Evolutionary conservation across 768 basidiomycete species (phyloP).

Genomic region (Psilocybe cubensis): DNA sequence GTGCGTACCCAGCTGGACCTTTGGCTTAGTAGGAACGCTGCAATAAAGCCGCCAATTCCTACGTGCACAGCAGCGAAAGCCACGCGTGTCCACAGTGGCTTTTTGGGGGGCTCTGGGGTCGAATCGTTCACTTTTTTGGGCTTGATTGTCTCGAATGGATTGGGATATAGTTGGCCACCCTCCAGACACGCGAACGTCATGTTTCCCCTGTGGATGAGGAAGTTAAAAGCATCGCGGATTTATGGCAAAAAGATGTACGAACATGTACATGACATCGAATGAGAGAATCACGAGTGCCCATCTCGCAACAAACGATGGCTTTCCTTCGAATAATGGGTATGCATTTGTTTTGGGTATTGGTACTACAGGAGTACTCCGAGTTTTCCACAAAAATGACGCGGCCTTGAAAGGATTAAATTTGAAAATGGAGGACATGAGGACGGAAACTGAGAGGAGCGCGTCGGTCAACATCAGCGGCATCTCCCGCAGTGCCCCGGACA

Average conservation of each 20-base stretch:
- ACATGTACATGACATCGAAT: slow-evolving; percentile 16
- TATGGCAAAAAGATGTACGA: background rate
- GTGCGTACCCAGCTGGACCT: slow-evolving; percentile 13
- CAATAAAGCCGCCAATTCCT: slow-evolving; percentile 10
- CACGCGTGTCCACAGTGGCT: slow-evolving; percentile 7
- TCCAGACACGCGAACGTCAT: slow-evolving; percentile 12
- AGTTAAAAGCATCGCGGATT: background rate
- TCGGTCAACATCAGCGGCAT: no score
- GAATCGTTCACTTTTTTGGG: background rate
- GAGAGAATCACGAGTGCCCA: slow-evolving; percentile 7
- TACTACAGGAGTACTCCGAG: slow-evolving; percentile 3
- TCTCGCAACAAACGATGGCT: slow-evolving; percentile 7
- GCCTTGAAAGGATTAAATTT: slow-evolving; percentile 12
- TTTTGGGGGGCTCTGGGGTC: background rate
- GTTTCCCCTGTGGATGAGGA: background rate
- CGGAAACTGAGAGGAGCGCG: background rate
- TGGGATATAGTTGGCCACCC: slow-evolving; percentile 9
- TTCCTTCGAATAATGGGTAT: slow-evolving; percentile 9
- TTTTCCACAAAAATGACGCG: slow-evolving; percentile 3
- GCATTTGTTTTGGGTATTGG: slow-evolving; percentile 6
- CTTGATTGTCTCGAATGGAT: slow-evolving; percentile 2
- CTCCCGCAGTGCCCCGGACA: no score
- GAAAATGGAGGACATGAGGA: slow-evolving; percentile 11
- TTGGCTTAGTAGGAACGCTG: slow-evolving; percentile 13
- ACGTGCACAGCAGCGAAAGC: slow-evolving; percentile 9